Base-by-base conservation (phyloP, 2,329 filamentous ascomycete genomes). In the Macrophomina tecta region DNA sequence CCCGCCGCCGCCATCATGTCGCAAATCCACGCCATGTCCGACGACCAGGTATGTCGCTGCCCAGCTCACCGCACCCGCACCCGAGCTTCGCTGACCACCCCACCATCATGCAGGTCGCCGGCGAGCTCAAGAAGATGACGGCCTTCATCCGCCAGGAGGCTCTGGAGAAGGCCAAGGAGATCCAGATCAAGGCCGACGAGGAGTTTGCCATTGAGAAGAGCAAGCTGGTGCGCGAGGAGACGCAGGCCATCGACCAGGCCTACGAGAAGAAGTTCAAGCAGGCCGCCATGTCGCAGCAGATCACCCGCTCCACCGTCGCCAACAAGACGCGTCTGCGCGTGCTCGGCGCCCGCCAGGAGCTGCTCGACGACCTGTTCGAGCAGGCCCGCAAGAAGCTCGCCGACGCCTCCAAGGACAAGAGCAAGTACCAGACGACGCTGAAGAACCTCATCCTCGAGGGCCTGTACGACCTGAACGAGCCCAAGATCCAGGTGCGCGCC, bases 181-280 rank as follows among this genome's bases (percentile, higher is more conserved):
- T 99, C 82, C 89, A 95, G 78, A 91, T 98, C 84, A 98, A 98
- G 84, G 95, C 95, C 81, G 94, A 98, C 84, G 93, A 98, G 82
- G 95, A 99, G 82, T 98, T 98, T 82, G 92, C 93, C 79, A 98
- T 97, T 79, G 95, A 99, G 80, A 99, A 99, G 84, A 95, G 94
- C 75, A 97, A 97, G 86, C 92, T 99, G 61, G 95, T 98, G 74
- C 94, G 93, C 79, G 90, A 96, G 82, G 95, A 98, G 83, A 97
- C 92, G 64, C 88, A 93, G 77, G 83, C 93, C 81, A 98, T 99
- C 85, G 95, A 99, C 83, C 85, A 86, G 72, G 85, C 91, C 74
- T 99, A 97, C 87, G 92, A 94, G 83, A 98, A 97, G 89, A 98
- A 98, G 85, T 96, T 96, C 89, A 99, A 97, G 86, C 92, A 97